phyloP scores from a whole-genome alignment of 2,329 filamentous ascomycete genomes.

The Dactylonectria estremocensis region DNA sequence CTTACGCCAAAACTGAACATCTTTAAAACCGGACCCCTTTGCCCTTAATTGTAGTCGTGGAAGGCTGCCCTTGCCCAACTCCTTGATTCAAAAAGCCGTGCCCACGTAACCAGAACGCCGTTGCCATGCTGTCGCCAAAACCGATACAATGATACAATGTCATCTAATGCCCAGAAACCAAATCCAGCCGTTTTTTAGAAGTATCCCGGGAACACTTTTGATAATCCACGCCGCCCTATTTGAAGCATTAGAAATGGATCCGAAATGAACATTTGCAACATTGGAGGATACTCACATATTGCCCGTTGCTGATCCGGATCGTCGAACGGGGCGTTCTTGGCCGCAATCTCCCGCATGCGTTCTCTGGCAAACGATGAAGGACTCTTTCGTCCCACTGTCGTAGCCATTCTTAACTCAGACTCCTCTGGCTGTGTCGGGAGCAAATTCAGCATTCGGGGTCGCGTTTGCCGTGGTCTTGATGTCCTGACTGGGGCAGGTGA shows the following conservation, averaged over 20 bases:
- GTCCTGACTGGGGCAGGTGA: constrained; percentile 38
- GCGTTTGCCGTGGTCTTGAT: constrained; percentile 46
- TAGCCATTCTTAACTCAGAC: constrained; percentile 47
- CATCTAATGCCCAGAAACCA: constrained; percentile 30
- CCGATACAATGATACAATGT: constrained; percentile 35
- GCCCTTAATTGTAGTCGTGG: constrained; percentile 29
- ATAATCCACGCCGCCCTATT: constrained; percentile 60
- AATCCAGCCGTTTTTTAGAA: constrained; percentile 37
- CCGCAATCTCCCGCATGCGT: constrained; percentile 61
- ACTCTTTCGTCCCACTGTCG: constrained; percentile 54
- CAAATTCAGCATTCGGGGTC: constrained; percentile 51
- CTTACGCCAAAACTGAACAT: constrained; percentile 15
- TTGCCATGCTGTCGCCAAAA: constrained; percentile 46
- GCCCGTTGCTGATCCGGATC: constrained; percentile 59
- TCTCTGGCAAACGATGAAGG: constrained; percentile 62
- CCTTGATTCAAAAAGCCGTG: constrained; percentile 31
- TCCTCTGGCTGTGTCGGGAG: constrained; percentile 58
- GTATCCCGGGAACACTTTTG: constrained; percentile 62
- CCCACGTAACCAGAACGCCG: constrained; percentile 47
- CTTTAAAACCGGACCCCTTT: constrained; percentile 21
- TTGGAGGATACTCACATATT: constrained; percentile 54
- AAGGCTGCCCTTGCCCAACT: constrained; percentile 24
- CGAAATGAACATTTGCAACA: not conserved
- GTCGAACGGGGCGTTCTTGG: constrained; percentile 60
- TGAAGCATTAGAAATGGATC: constrained; percentile 29